A percentile compares a stretch with the other conserved stretches of the same genome.
These are phyloP conservation scores for Neurospora tetrasperma DNA, from an alignment of 495 filamentous ascomycete genomes.

Conservation along the genomic window DNA sequence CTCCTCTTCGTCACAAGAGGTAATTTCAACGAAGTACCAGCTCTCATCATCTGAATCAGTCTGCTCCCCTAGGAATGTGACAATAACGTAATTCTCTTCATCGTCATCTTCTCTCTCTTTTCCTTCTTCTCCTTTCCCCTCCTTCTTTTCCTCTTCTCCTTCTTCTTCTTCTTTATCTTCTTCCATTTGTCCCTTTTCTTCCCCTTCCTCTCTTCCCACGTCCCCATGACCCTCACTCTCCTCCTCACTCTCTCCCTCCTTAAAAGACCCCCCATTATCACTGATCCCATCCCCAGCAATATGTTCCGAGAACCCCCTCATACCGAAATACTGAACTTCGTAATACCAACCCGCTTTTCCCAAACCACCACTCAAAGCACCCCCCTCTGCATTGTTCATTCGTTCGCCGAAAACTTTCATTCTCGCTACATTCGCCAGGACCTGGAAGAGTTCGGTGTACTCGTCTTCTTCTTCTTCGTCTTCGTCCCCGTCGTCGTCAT, in stretches of 20 bases:
- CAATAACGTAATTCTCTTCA: background rate
- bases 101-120: background rate
- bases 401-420: background rate
- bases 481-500: background rate
- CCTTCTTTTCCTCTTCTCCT: no score
- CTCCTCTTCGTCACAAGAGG: background rate
- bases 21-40: background rate
- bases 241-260: background rate
- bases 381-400: background rate
- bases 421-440: background rate
- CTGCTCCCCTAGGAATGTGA: background rate
- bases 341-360: background rate
- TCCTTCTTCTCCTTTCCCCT: background rate
- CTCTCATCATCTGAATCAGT: background rate
- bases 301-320: background rate
- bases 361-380: background rate
- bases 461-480: background rate
- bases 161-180: background rate
- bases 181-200: background rate
- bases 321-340: background rate
- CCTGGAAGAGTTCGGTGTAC: background rate
- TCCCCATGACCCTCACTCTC: conserved; percentile 19
- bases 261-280: background rate
- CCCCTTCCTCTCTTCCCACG: background rate
- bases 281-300: conserved; percentile 9